phyloP scores from a whole-genome alignment of 805 yeast genomes.

The Cyberlindnera xishuangbannaensis region DNA sequence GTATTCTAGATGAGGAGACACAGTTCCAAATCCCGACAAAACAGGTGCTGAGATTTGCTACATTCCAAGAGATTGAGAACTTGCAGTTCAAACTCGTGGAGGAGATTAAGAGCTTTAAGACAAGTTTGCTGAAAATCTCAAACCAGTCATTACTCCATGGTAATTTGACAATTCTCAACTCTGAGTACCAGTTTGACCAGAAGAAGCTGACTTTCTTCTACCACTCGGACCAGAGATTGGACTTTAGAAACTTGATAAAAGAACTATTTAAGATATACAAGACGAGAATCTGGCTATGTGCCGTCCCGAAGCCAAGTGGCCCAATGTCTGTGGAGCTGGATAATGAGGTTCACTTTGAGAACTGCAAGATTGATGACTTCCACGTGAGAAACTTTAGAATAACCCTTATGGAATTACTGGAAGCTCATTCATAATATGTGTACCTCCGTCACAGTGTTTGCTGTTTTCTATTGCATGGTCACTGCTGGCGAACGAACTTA shows the following conservation, averaged over 20 bases:
- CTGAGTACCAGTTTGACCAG: constrained; percentile 79
- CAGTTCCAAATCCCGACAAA: constrained; percentile 67
- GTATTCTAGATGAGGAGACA: constrained; percentile 32
- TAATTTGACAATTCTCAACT: constrained; percentile 44
- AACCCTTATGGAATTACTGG: constrained; percentile 9
- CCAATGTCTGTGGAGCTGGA: constrained; percentile 5
- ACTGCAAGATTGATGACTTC: constrained; percentile 19
- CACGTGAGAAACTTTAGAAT: constrained; percentile 21
- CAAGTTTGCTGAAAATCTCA: constrained; percentile 49
- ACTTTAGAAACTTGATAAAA: constrained; percentile 66
- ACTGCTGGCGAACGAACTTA: too few relatives aligned
- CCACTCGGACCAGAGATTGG: constrained; percentile 58
- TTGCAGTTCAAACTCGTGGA: constrained; percentile 60
- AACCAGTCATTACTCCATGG: constrained; percentile 27
- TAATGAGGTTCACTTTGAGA: constrained; percentile 13
- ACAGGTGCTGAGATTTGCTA: constrained; percentile 71
- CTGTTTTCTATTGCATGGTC: too few relatives aligned
- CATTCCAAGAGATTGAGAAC: constrained; percentile 61
- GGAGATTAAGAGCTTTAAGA: constrained; percentile 64
- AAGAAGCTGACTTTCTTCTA: constrained; percentile 73
- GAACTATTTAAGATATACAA: constrained; percentile 72
- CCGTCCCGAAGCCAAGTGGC: constrained; percentile 26
- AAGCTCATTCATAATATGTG: too few relatives aligned
- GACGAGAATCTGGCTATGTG: constrained; percentile 81
- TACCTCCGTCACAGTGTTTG: too few relatives aligned